Evolutionary conservation across 2,329 filamentous ascomycete genomes (phyloP).

Genomic region (Knufia fluminis): DNA sequence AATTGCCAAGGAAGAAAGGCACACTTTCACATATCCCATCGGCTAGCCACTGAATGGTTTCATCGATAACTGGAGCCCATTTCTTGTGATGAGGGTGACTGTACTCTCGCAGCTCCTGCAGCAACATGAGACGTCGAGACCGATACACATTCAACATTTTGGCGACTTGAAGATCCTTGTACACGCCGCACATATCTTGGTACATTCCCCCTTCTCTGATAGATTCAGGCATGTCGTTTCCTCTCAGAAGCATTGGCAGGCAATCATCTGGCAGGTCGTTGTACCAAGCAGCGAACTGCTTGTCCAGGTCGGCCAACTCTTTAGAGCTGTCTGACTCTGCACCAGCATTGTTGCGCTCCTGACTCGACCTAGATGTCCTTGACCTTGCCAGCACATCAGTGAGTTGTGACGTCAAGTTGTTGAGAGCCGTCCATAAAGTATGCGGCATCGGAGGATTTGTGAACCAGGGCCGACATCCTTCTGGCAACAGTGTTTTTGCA

Average conservation of each 20-base stretch:
- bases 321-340: not conserved
- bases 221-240: slow-evolving; percentile 16
- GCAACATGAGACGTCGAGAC: slow-evolving; percentile 14
- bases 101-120: slow-evolving; percentile 20
- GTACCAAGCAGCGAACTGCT: slow-evolving; percentile 16
- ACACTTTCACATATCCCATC: slow-evolving; percentile 19
- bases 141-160: slow-evolving; percentile 13
- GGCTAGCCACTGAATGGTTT: slow-evolving; percentile 16
- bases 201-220: slow-evolving; percentile 20
- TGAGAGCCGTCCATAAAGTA: slow-evolving; percentile 13
- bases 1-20: slow-evolving; percentile 21
- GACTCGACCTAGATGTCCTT: slow-evolving; percentile 4
- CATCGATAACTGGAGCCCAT: slow-evolving; percentile 15
- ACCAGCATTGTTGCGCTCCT: not conserved
- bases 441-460: slow-evolving; percentile 11
- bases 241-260: slow-evolving; percentile 14
- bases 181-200: slow-evolving; percentile 17
- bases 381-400: slow-evolving; percentile 14
- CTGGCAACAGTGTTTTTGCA: slow-evolving; percentile 12
- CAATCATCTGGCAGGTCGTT: slow-evolving; percentile 14
- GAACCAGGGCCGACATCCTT: slow-evolving; percentile 15
- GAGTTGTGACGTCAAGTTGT: slow-evolving; percentile 12
- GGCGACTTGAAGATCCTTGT: slow-evolving; percentile 14
- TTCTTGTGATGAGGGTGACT: not conserved
- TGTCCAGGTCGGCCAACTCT: slow-evolving; percentile 16